Base-by-base conservation (phyloP, 1,139 yeast species). In the Maudiozyma humilis region DNA sequence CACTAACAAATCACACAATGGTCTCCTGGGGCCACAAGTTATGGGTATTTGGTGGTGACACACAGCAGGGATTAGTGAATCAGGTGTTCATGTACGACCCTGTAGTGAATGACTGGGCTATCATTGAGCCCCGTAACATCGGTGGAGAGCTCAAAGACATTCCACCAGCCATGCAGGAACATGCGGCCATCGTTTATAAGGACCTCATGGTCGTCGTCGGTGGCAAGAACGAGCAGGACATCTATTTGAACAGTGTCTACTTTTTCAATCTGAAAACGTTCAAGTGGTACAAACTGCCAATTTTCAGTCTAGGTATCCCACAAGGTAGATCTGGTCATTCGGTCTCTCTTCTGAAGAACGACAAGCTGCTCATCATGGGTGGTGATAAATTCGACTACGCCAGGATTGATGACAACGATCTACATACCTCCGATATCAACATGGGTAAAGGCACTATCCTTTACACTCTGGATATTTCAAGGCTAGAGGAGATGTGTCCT, bases 311-410 rank as follows among this genome's bases (percentile, higher is more conserved):
- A 3, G 73, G 78, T 13, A 55, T 62, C 16, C 96, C 97, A 3
- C 83, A 89, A 38, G 79, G 94, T 16, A 77, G 96, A 54, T 85
- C 94, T 50, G 98, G 98, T n/a, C 98, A 91, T 64, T 79, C 96
- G 8, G 71, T 91, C 70, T 81, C 96, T 1, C 77, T 82, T 47
- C 71, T 84, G 42, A 53, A 59, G 17, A 76, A 70, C 41, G 78
- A 85, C 59, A 85, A 82, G 63, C 63, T 91, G 43, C 62, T 89
- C 23, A 78, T 91, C 18, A 82, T 93, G 85, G 98, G 98, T 38
- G 98, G 98, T 48, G 95, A 87, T 62, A 75, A 79, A 51, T 77
- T 79, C 53, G 85, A 79, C 56, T 78, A 63, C 50, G 65, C 66
- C 17, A 52, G 61, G 16, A 66, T 75, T 10, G 78, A 75, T 51